Percentiles rank a stretch among this genome's conserved stretches.
Evolutionary conservation across 441 rosid genomes (phyloP).

Genomic region (Populus hybrid): DNA sequence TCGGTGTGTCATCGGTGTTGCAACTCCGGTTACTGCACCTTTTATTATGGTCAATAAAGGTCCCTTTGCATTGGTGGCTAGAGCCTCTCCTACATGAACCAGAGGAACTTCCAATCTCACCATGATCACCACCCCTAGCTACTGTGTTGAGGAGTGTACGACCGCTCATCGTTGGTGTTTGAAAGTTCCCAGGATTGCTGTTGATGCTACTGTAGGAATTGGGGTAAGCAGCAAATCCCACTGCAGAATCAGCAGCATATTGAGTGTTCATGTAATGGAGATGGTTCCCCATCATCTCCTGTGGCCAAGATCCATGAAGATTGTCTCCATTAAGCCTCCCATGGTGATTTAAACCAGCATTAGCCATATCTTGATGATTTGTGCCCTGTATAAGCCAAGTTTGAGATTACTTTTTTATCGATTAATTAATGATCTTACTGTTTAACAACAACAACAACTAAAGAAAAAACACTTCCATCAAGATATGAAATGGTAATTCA

Average conservation of each 20-base stretch:
- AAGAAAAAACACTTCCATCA: background rate
- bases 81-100: background rate
- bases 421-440: background rate
- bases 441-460: no score
- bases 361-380: background rate
- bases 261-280: background rate
- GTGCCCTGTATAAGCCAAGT: background rate
- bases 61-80: background rate
- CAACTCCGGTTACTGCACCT: constrained; percentile 34
- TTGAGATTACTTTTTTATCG: background rate
- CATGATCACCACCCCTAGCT: background rate
- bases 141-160: background rate
- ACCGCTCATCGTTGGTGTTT: background rate
- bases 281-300: background rate
- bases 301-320: background rate
- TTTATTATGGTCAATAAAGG: constrained; percentile 4
- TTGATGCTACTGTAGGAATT: background rate
- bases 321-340: background rate
- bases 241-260: background rate
- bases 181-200: background rate
- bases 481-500: background rate
- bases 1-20: constrained; percentile 35
- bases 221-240: background rate
- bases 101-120: constrained; percentile 14
- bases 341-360: background rate